Base-by-base conservation (phyloP, 495 filamentous ascomycete species). In the Tuber microsphaerosporum region DNA sequence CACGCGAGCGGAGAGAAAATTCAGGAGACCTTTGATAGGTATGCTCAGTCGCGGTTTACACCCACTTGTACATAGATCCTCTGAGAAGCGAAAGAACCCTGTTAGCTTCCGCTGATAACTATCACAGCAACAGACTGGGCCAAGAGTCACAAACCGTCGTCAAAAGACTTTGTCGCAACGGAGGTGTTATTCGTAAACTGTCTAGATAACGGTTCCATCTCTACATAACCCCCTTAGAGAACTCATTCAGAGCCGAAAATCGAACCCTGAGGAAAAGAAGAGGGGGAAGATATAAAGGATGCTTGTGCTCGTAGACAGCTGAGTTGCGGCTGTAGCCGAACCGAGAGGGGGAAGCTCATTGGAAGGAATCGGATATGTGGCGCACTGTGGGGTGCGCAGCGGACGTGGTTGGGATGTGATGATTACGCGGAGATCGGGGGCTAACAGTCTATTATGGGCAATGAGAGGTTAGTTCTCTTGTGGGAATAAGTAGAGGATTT, bases 21-120 rank as follows among this genome's bases (percentile, higher is more conserved):
- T 61, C 39, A 79, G 70, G 76, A 71, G 26, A 71, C 79, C 75
- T 81, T 76, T 81, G 31, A 46, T 48, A 56, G 80, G 80, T 51
- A 81, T 75, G 39, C 75, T 81, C 44, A 81, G 56, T 37, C 79
- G 68, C 56, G 75, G 80, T 61, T 71, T 81, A 41, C 75, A 70
- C 43, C 73, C 74, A 42, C 44, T 14, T 41, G 71, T 71, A n/a
- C n/a, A 44, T 1, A 70, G 17, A 70, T 45, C 26, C 37, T 22
- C 26, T 45, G 6, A 2, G 34, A 71, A 69, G 16, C 44, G 41
- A 70, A n/a, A 71, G 10, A 31, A 1, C 46, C 73, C 69, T 31
- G 65, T 76, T 43, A 76, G 61, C 39, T 65, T 69, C 69, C 34
- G 20, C n/a, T 34, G 69, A 19, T 5, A 37, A 43, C 39, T 37